Base-by-base conservation (phyloP, 257 asterid genomes). In the Thymus mandschuricus region DNA sequence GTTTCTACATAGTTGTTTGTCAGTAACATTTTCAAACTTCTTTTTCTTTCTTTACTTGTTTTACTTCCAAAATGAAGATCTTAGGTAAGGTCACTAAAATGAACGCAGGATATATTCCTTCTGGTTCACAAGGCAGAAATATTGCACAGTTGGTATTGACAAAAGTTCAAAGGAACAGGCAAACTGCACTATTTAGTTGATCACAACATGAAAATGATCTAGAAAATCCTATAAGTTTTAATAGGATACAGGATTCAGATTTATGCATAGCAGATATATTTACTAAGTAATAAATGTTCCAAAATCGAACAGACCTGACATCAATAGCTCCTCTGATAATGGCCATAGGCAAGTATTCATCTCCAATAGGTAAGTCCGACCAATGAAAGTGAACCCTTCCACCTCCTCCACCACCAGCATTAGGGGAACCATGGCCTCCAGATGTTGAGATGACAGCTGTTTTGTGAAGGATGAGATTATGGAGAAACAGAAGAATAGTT, bases 341-440 rank as follows among this genome's bases (percentile, higher is more conserved):
- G 68, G 98, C 91, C 81, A 84, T 73, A 31, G 96, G 92, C 74
- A 80, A 54, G 81, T 88, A 92, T 55, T 92, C 96, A 77, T 92
- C 92, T 79, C 88, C 90, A 59, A 68, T 77, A 43, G 84, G 78
- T 60, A 92, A 82, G 58, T 86, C 96, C 55, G 96, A 84, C 96
- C 98, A 92, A 70, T 92, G 98, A 79, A 92, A 88, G 80, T 88
- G 93, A 88, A 89, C 76, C 81, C 98, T 84, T 80, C 98, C 98
- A 63, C 96, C 98, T 29, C 91, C 98, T 63, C 98, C 98, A 45
- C 97, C 97, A 21, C 98, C 96, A n/a, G 92, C 86, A 77, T 86
- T 80, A 51, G 81, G 80, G 77, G 95, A 81, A 66, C 98, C 98
- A 79, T 82, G 85, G 69, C 98, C 98, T 66, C 98, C 98, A 61